phyloP scores from a whole-genome alignment of 352 stramenopile species.

The Aphanomyces euteiches region DNA sequence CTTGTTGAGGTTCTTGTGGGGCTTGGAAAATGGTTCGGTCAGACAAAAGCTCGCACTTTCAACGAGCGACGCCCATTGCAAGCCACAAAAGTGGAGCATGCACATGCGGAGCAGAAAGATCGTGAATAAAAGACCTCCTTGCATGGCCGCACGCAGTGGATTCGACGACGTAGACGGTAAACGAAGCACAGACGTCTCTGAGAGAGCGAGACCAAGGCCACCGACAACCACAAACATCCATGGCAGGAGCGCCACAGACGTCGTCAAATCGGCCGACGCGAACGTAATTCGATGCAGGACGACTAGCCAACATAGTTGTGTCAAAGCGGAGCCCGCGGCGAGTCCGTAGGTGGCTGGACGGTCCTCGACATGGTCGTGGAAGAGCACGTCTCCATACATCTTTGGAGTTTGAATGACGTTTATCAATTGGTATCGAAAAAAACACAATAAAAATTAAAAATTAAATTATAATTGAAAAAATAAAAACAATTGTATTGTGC shows the following conservation, averaged over 20 bases:
- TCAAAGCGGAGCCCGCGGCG: neutral
- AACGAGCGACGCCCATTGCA: conserved; percentile 22
- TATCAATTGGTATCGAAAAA: too few relatives aligned
- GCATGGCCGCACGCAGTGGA: neutral
- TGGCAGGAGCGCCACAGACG: neutral
- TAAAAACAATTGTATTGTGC: too few relatives aligned
- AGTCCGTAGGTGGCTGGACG: neutral
- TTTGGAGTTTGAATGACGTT: too few relatives aligned
- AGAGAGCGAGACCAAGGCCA: neutral
- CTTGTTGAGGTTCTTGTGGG: neutral
- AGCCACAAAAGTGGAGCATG: conserved; percentile 28
- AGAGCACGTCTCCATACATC: conserved; percentile 6
- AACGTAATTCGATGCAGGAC: conserved; percentile 3
- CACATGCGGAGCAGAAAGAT: conserved; percentile 23
- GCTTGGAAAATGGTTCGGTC: conserved; percentile 7
- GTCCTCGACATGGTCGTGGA: neutral
- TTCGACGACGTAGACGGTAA: neutral
- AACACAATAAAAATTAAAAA: too few relatives aligned
- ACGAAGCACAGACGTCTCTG: neutral
- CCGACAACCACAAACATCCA: conserved; percentile 13
- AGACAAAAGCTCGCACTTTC: conserved; percentile 17
- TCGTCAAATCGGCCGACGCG: conserved; percentile 9
- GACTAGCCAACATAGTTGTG: conserved; percentile 12
- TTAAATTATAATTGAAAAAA: too few relatives aligned
- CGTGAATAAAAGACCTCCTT: conserved; percentile 16